Evolutionary conservation across 139 green algal species (phyloP).

Genomic region (Yamagishiella unicocca): DNA sequence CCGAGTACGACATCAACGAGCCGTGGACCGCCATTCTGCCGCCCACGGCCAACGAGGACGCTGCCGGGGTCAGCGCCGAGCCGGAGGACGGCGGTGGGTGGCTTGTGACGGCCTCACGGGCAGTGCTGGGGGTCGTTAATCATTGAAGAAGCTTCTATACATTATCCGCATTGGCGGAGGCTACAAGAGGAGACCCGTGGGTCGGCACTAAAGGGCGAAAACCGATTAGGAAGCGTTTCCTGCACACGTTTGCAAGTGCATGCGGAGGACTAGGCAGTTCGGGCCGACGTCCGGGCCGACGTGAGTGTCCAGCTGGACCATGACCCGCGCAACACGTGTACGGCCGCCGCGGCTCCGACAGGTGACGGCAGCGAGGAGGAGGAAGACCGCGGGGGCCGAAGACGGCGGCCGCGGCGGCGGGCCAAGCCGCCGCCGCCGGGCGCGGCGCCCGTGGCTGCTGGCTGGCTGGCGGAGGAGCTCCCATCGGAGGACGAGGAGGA

Average conservation of each 20-base stretch:
- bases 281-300: too few species aligned
- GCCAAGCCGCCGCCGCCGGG: background rate
- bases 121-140: too few species aligned
- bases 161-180: too few species aligned
- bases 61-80: background rate
- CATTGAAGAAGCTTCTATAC: too few species aligned
- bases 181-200: too few species aligned
- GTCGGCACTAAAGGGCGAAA: too few species aligned
- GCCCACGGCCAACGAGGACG: background rate
- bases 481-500: conserved; percentile 44
- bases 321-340: too few species aligned
- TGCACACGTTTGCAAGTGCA: too few species aligned
- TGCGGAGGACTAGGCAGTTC: too few species aligned
- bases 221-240: too few species aligned
- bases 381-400: background rate
- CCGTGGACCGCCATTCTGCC: conserved; percentile 18
- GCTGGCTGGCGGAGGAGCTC: conserved; percentile 29
- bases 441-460: background rate
- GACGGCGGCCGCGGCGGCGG: background rate
- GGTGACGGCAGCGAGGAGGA: background rate
- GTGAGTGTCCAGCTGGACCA: too few species aligned
- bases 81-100: conserved; percentile 24
- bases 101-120: background rate
- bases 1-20: conserved; percentile 44
- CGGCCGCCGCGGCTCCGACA: too few species aligned